Percentiles rank a stretch among this genome's conserved stretches.
Conservation (phyloP, 169 alveolate species). For the Ichthyophthirius multifiliis region DNA sequence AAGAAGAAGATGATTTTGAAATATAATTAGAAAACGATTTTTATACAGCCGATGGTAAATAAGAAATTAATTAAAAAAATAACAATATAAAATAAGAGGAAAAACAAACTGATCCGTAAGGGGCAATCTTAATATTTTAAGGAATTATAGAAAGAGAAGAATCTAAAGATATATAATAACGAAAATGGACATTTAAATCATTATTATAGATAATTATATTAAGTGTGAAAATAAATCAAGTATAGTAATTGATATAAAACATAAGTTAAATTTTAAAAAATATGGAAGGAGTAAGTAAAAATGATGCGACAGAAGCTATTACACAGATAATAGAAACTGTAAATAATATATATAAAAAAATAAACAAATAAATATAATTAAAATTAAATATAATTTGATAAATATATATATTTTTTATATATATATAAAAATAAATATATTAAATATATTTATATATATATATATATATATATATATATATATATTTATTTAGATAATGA, state of each 20-base stretch:
- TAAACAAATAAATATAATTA: no score
- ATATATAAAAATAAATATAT: neutral
- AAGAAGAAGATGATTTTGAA: neutral
- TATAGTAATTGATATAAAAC: neutral
- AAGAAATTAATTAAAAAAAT: neutral
- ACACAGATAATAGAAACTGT: neutral
- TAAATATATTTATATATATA: neutral
- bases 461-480: neutral
- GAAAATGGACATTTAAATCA: constrained; percentile 4
- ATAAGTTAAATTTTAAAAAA: neutral
- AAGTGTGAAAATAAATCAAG: neutral
- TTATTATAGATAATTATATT: neutral
- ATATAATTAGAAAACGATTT: neutral
- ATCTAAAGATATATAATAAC: neutral
- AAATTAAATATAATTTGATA: neutral
- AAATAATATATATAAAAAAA: no score
- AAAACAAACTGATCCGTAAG: neutral
- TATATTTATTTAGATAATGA: neutral
- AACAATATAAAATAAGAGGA: neutral
- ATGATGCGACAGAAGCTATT: constrained; percentile 1
- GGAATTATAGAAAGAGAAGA: neutral
- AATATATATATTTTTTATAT: neutral
- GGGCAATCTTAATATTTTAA: neutral
- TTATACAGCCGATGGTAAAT: constrained; percentile 7
- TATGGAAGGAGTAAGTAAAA: constrained; percentile 5